These are phyloP conservation scores for Zopfia rhizophila DNA, from an alignment of 2,329 filamentous ascomycete genomes.

Conservation along the genomic window DNA sequence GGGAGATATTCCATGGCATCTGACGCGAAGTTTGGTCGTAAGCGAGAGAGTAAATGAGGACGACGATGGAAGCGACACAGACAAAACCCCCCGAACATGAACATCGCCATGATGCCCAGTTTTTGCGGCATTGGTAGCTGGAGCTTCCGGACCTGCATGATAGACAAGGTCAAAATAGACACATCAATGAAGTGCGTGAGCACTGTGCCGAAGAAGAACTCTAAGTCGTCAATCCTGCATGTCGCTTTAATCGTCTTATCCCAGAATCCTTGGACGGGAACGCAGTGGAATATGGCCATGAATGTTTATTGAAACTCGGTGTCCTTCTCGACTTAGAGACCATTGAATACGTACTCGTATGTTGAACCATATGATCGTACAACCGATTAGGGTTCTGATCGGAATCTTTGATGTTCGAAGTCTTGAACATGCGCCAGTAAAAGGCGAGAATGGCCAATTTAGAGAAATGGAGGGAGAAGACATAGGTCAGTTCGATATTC, in stretches of 20 bases:
- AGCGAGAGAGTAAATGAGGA: slow-evolving; percentile 13
- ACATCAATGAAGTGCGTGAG: slow-evolving; percentile 47
- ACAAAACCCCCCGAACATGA: slow-evolving; percentile 46
- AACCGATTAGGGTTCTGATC: slow-evolving; percentile 15
- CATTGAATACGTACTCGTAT: slow-evolving; percentile 15
- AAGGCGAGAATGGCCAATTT: slow-evolving; percentile 31
- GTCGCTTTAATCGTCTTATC: slow-evolving; percentile 32
- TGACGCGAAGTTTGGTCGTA: slow-evolving; percentile 18
- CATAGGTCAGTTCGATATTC: slow-evolving; percentile 20
- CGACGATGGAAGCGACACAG: slow-evolving; percentile 23
- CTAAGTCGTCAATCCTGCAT: slow-evolving; percentile 44
- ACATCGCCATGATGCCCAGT: slow-evolving; percentile 63
- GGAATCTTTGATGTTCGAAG: slow-evolving; percentile 23
- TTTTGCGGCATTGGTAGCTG: slow-evolving; percentile 27
- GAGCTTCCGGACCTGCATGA: slow-evolving; percentile 45
- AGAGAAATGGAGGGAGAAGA: slow-evolving; percentile 20
- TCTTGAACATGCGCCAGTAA: slow-evolving; percentile 32
- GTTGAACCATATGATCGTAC: slow-evolving; percentile 21
- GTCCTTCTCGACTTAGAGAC: not conserved
- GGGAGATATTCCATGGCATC: slow-evolving; percentile 21
- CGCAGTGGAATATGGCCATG: slow-evolving; percentile 46
- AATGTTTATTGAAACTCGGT: slow-evolving; percentile 29
- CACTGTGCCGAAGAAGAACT: slow-evolving; percentile 47
- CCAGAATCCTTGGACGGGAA: slow-evolving; percentile 49
- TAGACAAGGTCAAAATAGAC: slow-evolving; percentile 43